phyloP scores from a whole-genome alignment of 306 rosid species.

The Senna siamea region DNA sequence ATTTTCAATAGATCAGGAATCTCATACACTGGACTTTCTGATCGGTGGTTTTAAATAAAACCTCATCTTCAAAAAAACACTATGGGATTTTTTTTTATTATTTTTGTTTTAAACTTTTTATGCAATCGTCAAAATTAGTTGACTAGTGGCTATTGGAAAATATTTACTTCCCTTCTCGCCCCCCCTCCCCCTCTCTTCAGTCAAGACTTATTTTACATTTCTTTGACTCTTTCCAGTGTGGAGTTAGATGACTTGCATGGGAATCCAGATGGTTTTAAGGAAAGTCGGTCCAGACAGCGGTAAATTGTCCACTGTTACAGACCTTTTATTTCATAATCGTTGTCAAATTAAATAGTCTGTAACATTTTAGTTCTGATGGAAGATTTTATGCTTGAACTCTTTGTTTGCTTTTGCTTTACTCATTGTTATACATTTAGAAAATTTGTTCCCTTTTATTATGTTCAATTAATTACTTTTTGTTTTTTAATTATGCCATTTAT shows the following conservation, averaged over 20 bases:
- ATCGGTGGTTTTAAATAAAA: neutral
- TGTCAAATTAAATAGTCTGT: neutral
- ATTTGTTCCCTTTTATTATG: neutral
- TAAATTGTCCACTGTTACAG: slow-evolving; percentile 16
- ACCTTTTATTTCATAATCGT: neutral
- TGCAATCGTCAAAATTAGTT: neutral
- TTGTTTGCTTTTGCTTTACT: neutral
- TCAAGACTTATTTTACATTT: neutral
- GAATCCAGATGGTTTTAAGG: slow-evolving; percentile 47
- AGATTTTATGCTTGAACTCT: neutral
- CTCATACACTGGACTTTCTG: neutral
- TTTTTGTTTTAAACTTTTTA: neutral
- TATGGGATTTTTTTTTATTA: too few species aligned
- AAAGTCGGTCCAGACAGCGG: slow-evolving; percentile 66
- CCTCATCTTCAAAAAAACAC: too few species aligned
- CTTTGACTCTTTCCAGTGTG: slow-evolving; percentile 46
- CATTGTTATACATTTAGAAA: neutral
- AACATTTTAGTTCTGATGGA: neutral
- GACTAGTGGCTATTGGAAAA: neutral
- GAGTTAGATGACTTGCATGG: slow-evolving; percentile 55
- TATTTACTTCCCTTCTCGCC: slow-evolving; percentile 4
- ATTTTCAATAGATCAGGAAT: neutral
- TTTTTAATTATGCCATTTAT: neutral
- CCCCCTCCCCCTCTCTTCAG: neutral
- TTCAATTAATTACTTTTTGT: neutral